These are phyloP conservation scores for Glycyrrhiza uralensis DNA, from an alignment of 306 rosid genomes.

Conservation along the genomic window DNA sequence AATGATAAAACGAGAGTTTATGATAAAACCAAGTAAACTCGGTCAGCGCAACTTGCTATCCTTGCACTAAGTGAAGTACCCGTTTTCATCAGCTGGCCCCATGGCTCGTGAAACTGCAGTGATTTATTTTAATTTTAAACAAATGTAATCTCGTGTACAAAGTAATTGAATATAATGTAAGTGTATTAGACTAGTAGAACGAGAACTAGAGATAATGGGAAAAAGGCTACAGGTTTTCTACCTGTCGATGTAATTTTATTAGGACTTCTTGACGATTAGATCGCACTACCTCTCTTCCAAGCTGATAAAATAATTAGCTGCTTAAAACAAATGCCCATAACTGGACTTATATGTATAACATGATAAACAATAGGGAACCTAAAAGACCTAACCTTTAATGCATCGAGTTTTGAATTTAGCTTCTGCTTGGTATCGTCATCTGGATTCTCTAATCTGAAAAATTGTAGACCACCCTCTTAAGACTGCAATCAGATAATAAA, in stretches of 20 bases:
- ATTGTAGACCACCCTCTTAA: neutral
- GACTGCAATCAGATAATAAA: neutral
- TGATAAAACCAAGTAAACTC: no score
- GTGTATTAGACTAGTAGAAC: neutral
- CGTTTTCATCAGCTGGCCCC: slow-evolving; percentile 99
- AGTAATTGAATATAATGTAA: neutral
- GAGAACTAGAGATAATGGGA: neutral
- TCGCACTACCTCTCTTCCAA: slow-evolving; percentile 56
- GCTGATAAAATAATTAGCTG: slow-evolving; percentile 39
- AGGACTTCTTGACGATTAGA: slow-evolving; percentile 60
- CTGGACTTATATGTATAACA: slow-evolving; percentile 3
- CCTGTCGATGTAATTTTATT: slow-evolving; percentile 74
- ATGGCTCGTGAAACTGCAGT: slow-evolving; percentile 76
- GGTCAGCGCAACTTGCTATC: no score
- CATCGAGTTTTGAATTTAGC: slow-evolving; percentile 40
- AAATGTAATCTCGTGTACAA: slow-evolving; percentile 3
- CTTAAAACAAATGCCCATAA: neutral
- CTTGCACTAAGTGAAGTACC: no score
- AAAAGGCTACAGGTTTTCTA: slow-evolving; percentile 18
- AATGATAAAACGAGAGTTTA: no score
- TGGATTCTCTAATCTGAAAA: slow-evolving; percentile 61
- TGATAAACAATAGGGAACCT: neutral
- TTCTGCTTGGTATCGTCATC: slow-evolving; percentile 41
- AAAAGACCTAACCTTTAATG: slow-evolving; percentile 60
- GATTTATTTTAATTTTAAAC: slow-evolving; percentile 2